These are phyloP conservation scores for Corchorus capsularis DNA, from an alignment of 345 rosid species.

Conservation along the genomic window DNA sequence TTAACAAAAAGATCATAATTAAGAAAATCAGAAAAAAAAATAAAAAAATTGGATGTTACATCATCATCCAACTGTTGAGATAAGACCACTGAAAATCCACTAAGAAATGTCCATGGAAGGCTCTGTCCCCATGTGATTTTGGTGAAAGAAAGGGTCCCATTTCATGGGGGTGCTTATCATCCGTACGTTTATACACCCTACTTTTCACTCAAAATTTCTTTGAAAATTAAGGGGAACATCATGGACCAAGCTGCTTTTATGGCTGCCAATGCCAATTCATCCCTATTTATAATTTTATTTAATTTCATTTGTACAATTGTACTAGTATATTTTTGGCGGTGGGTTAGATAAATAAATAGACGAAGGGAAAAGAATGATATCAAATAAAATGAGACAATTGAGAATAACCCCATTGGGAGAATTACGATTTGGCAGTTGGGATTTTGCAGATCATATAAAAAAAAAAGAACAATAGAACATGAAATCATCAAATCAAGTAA, in stretches of 20 bases:
- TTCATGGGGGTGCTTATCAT: background rate
- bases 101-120: conserved; percentile 18
- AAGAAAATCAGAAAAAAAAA: background rate
- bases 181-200: conserved; percentile 25
- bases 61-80: conserved; percentile 25
- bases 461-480: too few species aligned
- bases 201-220: background rate
- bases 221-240: background rate
- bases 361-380: background rate
- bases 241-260: background rate
- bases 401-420: background rate
- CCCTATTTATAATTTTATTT: background rate
- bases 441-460: background rate
- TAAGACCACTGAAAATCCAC: conserved; percentile 33
- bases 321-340: background rate
- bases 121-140: conserved; percentile 21
- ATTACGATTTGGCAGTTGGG: background rate
- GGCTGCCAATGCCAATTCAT: conserved; percentile 1
- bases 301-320: too few species aligned
- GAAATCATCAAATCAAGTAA: too few species aligned
- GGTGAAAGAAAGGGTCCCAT: conserved; percentile 9
- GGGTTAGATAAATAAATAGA: background rate
- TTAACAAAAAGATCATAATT: background rate
- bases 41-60: background rate
- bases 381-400: background rate